Conservation (phyloP, 345 rosid species). For the Eucalyptus dawsonii region DNA sequence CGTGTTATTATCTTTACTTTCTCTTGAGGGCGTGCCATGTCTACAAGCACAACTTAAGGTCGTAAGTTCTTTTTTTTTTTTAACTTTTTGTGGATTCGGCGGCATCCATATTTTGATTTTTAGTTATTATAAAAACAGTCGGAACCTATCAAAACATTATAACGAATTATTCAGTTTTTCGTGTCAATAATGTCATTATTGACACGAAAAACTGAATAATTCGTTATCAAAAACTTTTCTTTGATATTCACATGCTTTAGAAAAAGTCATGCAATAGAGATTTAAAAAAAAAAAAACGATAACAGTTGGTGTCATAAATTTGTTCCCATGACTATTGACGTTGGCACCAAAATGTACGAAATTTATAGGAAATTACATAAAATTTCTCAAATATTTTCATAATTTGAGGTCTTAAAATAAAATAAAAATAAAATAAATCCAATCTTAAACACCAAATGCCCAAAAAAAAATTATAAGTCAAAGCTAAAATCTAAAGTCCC, state of each 20-base stretch:
- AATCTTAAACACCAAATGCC: neutral
- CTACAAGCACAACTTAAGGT: neutral
- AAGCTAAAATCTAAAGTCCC: neutral
- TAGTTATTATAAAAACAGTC: neutral
- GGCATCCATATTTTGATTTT: neutral
- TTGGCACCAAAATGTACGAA: neutral
- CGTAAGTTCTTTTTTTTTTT: neutral
- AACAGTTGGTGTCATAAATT: neutral
- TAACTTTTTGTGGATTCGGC: neutral
- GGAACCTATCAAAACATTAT: neutral
- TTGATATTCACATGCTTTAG: neutral
- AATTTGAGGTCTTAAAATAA: neutral
- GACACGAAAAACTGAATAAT: neutral
- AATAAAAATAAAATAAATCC: neutral
- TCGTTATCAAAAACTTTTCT: neutral
- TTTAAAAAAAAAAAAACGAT: too few species aligned
- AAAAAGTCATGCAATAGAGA: too few species aligned
- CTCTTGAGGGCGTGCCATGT: neutral
- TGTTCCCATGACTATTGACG: too few species aligned
- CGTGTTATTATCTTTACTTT: neutral
- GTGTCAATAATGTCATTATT: too few species aligned
- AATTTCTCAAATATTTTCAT: neutral
- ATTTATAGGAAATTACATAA: too few species aligned
- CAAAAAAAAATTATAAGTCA: neutral
- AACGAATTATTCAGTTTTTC: too few species aligned